phyloP scores from a whole-genome alignment of 148 eudicot species.

The Persicaria maculosa region DNA sequence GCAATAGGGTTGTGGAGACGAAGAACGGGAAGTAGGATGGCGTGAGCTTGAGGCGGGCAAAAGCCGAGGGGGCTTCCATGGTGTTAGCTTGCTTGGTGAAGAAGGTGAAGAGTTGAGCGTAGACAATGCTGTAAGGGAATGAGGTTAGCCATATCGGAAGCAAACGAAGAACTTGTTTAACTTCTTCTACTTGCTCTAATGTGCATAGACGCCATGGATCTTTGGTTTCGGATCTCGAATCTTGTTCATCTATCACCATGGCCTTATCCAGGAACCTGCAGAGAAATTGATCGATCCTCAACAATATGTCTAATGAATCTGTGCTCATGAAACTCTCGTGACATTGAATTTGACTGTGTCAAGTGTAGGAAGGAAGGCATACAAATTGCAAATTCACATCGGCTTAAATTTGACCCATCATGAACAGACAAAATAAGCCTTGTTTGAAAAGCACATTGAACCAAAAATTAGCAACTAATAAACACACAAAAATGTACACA shows the following conservation, averaged over 20 bases:
- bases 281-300: neutral
- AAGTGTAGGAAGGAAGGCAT: neutral
- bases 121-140: constrained; percentile 8
- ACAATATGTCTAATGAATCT: neutral
- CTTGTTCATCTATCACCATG: constrained; percentile 11
- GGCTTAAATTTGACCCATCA: neutral
- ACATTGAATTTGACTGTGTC: neutral
- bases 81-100: constrained; percentile 12
- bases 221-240: neutral
- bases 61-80: neutral
- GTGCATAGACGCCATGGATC: constrained; percentile 9
- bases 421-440: neutral
- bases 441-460: neutral
- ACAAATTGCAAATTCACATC: no score
- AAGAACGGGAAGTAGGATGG: constrained; percentile 10
- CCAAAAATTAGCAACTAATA: neutral
- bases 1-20: constrained; percentile 1
- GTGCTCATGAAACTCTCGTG: neutral
- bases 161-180: constrained; percentile 2
- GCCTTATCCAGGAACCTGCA: constrained; percentile 15
- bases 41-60: neutral
- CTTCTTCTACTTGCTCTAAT: constrained; percentile 13
- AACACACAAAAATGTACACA: neutral
- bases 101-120: constrained; percentile 13
- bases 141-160: constrained; percentile 6